Percentiles rank a stretch among this genome's conserved stretches.
Evolutionary conservation across 352 stramenopile species (phyloP).

Genomic region (Phytophthora sp.): DNA sequence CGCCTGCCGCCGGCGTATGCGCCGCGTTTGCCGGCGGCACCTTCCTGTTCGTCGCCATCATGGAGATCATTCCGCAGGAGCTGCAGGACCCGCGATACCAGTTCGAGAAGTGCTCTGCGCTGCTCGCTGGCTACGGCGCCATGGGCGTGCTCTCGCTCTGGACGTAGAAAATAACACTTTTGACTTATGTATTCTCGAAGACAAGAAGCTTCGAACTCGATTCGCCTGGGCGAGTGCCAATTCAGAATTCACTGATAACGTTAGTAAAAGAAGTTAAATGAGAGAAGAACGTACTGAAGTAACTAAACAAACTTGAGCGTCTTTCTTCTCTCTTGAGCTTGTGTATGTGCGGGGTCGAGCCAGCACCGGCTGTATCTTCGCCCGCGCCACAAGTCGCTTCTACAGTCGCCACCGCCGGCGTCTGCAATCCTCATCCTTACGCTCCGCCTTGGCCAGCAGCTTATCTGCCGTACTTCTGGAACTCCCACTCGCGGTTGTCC

Average conservation of each 20-base stretch:
- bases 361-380: constrained; percentile 3
- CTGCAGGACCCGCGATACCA: constrained; percentile 62
- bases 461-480: constrained; percentile 96
- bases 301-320: constrained; percentile 9
- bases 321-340: constrained; percentile 7
- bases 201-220: constrained; percentile 23
- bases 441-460: too few relatives aligned
- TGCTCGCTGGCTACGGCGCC: constrained; percentile 59
- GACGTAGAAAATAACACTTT: constrained; percentile 42
- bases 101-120: constrained; percentile 54
- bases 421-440: too few relatives aligned
- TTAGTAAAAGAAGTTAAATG: constrained; percentile 32
- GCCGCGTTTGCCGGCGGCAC: constrained; percentile 79
- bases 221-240: constrained; percentile 14
- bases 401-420: constrained; percentile 8
- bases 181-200: constrained; percentile 36
- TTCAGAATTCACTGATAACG: constrained; percentile 30
- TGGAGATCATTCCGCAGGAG: constrained; percentile 86
- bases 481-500: constrained; percentile 99
- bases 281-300: constrained; percentile 32
- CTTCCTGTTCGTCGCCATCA: constrained; percentile 82
- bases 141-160: constrained; percentile 81
- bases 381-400: constrained; percentile 3
- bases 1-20: constrained; percentile 64
- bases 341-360: neutral